Base-by-base conservation (phyloP, 768 basidiomycete genomes). In the Clavulina sp. region DNA sequence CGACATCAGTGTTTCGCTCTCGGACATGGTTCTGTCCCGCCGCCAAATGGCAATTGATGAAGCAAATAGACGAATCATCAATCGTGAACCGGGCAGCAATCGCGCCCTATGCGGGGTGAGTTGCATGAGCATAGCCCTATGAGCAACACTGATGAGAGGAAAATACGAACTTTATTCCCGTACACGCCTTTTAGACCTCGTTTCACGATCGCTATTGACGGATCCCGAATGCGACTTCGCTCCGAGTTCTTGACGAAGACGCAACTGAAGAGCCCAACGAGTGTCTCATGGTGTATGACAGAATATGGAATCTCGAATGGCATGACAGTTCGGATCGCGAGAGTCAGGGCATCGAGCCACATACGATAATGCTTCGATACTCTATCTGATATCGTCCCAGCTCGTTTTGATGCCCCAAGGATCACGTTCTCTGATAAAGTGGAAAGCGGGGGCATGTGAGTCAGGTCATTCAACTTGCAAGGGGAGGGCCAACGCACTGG, bases 21-120 rank as follows among this genome's bases (percentile, higher is more conserved):
- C 83, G 74, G 18, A 83, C 74, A 48, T 84, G 82, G 52, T 76
- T 74, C 60, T 96, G 92, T 1, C 93, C 93, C 4, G 88, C 87
- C n/a, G 92, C 93, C 54, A 99, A 74, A 70, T 99, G 93, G 57
- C 85, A 89, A 66, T 99, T 99, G 68, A 97, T 78, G 60, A 95
- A 83, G 65, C 93, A 97, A 13, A 96, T 62, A 0, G 87, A 92
- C 1, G 91, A 84, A 63, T 96, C 89, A 54, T 89, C 89, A 41
- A 97, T 72, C 4, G 91, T 76, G 55, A 95, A 79, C 19, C 92
- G 77, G 2, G 84, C 76, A n/a, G 91, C 75, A 56, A 95, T 91
- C 0, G 81, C 91, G 5, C 91, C 91, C 85, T 91, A 58, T 9
- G 40, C 26, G 9, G 19, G n/a, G 28, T 16, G 9, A 46, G 26